Conservation (phyloP, 495 filamentous ascomycete genomes). For the Penicillium steckii region DNA sequence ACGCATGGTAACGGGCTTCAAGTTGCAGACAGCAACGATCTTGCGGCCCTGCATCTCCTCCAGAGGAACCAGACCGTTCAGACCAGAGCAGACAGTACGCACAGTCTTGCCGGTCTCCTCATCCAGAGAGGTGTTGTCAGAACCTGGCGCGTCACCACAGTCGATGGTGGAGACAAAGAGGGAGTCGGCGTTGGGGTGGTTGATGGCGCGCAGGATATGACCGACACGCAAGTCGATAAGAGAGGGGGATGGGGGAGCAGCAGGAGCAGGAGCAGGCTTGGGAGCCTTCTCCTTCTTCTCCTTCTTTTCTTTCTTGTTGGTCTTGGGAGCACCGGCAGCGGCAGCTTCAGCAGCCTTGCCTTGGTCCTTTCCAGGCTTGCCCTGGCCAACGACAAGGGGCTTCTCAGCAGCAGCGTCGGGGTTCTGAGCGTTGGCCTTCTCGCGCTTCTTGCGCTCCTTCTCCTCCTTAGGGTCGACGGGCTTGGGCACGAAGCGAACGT, state of each 20-base stretch:
- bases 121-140: slow-evolving; percentile 72
- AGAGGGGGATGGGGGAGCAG: slow-evolving; percentile 72
- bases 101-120: slow-evolving; percentile 85
- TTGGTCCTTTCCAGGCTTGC: slow-evolving; percentile 46
- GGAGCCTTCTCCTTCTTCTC: slow-evolving; percentile 70
- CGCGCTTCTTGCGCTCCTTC: slow-evolving; percentile 86
- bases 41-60: slow-evolving; percentile 96
- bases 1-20: slow-evolving; percentile 98
- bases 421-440: slow-evolving; percentile 63
- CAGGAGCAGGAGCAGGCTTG: slow-evolving; percentile 60
- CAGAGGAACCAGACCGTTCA: slow-evolving; percentile 89
- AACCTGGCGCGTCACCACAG: slow-evolving; percentile 82
- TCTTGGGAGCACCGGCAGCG: slow-evolving; percentile 40
- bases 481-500: slow-evolving; percentile 79
- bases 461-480: slow-evolving; percentile 81
- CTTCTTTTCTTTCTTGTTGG: slow-evolving; percentile 67
- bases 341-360: slow-evolving; percentile 30
- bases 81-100: slow-evolving; percentile 92
- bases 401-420: slow-evolving; percentile 40
- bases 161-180: slow-evolving; percentile 96
- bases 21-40: slow-evolving; percentile 91
- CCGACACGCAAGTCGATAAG: slow-evolving; percentile 94
- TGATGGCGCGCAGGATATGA: slow-evolving; percentile 91
- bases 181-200: slow-evolving; percentile 95
- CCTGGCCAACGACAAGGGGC: slow-evolving; percentile 41